Conservation (phyloP, 1,284 basidiomycete genomes). For the Limonomyces culmigenus region DNA sequence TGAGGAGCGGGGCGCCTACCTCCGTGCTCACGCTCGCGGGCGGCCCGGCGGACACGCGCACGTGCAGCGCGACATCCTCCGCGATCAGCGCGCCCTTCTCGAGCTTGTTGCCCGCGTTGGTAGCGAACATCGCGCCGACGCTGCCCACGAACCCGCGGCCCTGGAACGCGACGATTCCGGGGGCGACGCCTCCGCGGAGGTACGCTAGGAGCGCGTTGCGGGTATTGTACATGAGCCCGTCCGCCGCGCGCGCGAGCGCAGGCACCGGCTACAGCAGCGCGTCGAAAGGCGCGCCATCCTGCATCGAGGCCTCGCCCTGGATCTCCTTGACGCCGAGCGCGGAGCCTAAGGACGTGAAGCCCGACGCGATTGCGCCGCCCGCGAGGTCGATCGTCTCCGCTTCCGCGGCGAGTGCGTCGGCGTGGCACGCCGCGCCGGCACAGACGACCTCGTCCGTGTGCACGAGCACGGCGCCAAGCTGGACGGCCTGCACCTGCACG, state of each 20-base stretch:
- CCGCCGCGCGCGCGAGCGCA: constrained; percentile 44
- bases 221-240: constrained; percentile 42
- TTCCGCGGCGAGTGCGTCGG: not conserved
- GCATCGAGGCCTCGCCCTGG: constrained; percentile 24
- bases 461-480: constrained; percentile 15
- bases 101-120: constrained; percentile 43
- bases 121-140: constrained; percentile 50
- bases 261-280: constrained; percentile 28
- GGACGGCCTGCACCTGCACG: constrained; percentile 8
- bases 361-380: constrained; percentile 21
- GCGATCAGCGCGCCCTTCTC: constrained; percentile 51
- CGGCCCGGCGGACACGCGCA: constrained; percentile 29
- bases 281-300: constrained; percentile 26
- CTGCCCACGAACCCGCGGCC: constrained; percentile 45
- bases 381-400: not conserved
- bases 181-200: constrained; percentile 35
- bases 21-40: constrained; percentile 44
- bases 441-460: constrained; percentile 1
- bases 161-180: constrained; percentile 41
- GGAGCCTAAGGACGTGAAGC: constrained; percentile 18
- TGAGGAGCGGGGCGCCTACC: too few species aligned
- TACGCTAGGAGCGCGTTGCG: constrained; percentile 21
- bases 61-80: constrained; percentile 52
- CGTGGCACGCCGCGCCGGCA: not conserved
- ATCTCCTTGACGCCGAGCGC: constrained; percentile 20